Evolutionary conservation across 495 filamentous ascomycete species (phyloP), one percentile per base, ranked within the genome.

Genomic region (Lasiosphaeria ovina): DNA sequence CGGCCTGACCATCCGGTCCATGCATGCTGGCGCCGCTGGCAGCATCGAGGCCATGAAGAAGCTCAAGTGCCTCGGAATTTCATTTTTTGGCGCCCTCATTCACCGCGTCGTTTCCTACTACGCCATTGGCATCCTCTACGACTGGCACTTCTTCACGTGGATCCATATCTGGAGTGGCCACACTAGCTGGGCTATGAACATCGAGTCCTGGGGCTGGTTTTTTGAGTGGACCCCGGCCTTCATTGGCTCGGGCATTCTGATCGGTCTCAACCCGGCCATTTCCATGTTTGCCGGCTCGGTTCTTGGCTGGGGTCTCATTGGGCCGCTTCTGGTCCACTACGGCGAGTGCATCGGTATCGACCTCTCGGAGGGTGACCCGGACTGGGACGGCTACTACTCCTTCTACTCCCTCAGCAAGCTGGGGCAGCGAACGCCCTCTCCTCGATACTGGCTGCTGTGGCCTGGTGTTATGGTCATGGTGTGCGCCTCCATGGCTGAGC

Each of bases 401-500:
- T 87, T 83, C 68, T 64, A 70, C 34, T 84, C 80, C 10, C 76
- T 87, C 52, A 69, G 54, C 36, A 65, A 76, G 59, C 69, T 79
- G 7, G 75, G 76, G 59, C 72, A 76, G 55, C 70, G 9, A 3
- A 70, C 70, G 3, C 85, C 85, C 1, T 81, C 77, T 6, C 85
- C 85, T 14, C 75, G 85, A 6, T 88, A 86, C 65, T 88, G 86
- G 85, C 73, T 88, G 0, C 72, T 88, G 5, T 88, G 85, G 85
- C 85, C 85, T 35, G 79, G 85, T 61, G 86, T 89, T 31, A 76
- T 88, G 71, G 72, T 83, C 60, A 86, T 89, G 82, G 80, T 89
- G 51, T 82, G 76, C 53, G 74, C 77, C 8, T 85, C 82, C 14
- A 82, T 88, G 67, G 81, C 82, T 31, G 83, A 89, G 69, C 74